Evolutionary conservation across 495 filamentous ascomycete genomes (phyloP).

Genomic region (Aspergillus olivimuriae): DNA sequence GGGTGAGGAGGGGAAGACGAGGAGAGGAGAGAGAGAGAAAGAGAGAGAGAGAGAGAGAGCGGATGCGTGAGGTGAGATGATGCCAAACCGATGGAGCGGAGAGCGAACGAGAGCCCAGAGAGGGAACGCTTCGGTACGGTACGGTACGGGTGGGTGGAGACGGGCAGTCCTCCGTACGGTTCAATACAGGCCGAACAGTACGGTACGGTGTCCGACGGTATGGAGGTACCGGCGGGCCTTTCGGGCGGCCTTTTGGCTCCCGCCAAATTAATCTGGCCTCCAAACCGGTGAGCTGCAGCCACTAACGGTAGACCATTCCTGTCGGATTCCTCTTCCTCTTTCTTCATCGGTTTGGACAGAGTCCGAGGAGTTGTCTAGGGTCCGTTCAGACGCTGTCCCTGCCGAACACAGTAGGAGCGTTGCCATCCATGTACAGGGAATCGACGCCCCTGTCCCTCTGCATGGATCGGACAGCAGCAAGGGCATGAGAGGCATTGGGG

Average conservation of each 20-base stretch:
- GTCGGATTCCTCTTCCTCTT: neutral
- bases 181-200: too few species aligned
- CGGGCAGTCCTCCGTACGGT: neutral
- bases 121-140: slow-evolving; percentile 21
- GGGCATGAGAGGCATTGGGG: too few species aligned
- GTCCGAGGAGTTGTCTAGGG: neutral
- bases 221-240: neutral
- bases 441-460: too few species aligned
- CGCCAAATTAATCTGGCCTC: neutral
- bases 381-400: too few species aligned
- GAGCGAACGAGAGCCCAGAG: slow-evolving; percentile 11
- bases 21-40: slow-evolving; percentile 4
- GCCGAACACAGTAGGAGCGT: too few species aligned
- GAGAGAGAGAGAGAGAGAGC: slow-evolving; percentile 9
- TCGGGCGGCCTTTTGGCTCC: neutral
- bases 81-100: slow-evolving; percentile 23
- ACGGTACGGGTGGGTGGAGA: slow-evolving; percentile 6
- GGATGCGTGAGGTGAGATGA: slow-evolving; percentile 24
- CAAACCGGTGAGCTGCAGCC: neutral
- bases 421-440: too few species aligned
- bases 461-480: too few species aligned
- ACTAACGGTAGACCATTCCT: too few species aligned
- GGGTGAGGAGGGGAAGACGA: slow-evolving; percentile 5
- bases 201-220: too few species aligned
- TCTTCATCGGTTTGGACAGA: neutral